Percentiles rank a stretch among this genome's conserved stretches.
These are phyloP conservation scores for Sporothrix schenckii DNA, from an alignment of 2,329 filamentous ascomycete genomes.

Conservation along the genomic window DNA sequence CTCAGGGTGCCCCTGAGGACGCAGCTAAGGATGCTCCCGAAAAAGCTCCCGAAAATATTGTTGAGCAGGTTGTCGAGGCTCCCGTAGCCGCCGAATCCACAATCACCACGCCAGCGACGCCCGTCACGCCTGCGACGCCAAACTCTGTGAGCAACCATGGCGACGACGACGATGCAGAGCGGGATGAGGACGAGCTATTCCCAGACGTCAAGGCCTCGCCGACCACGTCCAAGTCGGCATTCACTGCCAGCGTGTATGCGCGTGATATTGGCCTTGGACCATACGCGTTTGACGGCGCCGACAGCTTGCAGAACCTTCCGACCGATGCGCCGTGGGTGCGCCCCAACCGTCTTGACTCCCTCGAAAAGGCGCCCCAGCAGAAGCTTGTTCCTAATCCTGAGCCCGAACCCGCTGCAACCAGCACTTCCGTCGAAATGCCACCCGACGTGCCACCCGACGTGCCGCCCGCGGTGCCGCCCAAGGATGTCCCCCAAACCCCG, in stretches of 20 bases:
- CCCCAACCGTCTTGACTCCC: slow-evolving; percentile 22
- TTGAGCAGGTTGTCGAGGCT: background rate
- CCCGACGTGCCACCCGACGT: background rate
- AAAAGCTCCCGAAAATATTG: background rate
- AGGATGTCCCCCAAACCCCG: background rate
- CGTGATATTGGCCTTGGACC: slow-evolving; percentile 36
- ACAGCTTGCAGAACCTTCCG: background rate
- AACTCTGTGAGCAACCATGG: background rate
- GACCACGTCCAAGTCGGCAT: slow-evolving; percentile 27
- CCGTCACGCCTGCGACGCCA: background rate
- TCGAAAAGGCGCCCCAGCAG: background rate
- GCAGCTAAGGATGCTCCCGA: background rate
- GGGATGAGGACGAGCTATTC: background rate
- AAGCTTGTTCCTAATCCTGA: slow-evolving; percentile 6
- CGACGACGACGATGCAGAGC: background rate
- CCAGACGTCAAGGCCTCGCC: slow-evolving; percentile 20
- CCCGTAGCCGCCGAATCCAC: background rate
- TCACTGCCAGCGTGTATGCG: slow-evolving; percentile 37
- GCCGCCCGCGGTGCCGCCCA: slow-evolving; percentile 2
- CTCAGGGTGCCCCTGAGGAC: background rate
- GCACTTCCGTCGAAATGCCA: background rate
- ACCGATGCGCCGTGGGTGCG: background rate
- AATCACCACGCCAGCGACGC: background rate
- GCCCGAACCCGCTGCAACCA: background rate
- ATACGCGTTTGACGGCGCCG: slow-evolving; percentile 31